These are phyloP conservation scores for Mycena vitilis DNA, from an alignment of 768 basidiomycete genomes.

Conservation along the genomic window DNA sequence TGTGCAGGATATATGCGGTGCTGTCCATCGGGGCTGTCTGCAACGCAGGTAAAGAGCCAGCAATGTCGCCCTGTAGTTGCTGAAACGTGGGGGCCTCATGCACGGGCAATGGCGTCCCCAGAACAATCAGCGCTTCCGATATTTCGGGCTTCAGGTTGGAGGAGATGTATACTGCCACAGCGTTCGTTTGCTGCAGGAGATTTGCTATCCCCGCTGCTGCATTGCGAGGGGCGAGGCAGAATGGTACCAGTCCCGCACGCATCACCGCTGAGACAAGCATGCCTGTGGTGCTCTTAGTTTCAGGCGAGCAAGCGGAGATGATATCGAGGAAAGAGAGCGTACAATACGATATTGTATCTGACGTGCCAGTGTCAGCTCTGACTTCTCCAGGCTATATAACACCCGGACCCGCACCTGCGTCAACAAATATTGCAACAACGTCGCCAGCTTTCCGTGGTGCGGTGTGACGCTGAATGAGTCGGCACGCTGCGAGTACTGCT, in stretches of 20 bases:
- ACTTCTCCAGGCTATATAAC: too few relatives aligned
- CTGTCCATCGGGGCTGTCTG: neutral
- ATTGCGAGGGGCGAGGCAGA: slow-evolving; percentile 51
- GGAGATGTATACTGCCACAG: slow-evolving; percentile 21
- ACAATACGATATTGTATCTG: slow-evolving; percentile 29
- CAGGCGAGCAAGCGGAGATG: neutral
- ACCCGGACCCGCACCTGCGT: slow-evolving; percentile 4
- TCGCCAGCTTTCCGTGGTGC: neutral
- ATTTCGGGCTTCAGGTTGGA: neutral
- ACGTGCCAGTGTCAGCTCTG: too few relatives aligned
- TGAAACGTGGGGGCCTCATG: slow-evolving; percentile 12
- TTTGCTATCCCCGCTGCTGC: slow-evolving; percentile 45
- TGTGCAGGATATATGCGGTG: slow-evolving; percentile 15
- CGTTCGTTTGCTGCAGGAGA: slow-evolving; percentile 36
- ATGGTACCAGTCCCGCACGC: slow-evolving; percentile 37
- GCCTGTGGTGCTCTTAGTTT: neutral
- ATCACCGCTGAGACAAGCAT: slow-evolving; percentile 32
- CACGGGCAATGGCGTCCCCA: slow-evolving; percentile 5
- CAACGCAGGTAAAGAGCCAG: neutral
- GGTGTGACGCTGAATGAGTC: slow-evolving; percentile 1
- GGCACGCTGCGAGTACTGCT: neutral
- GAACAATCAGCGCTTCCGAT: slow-evolving; percentile 1
- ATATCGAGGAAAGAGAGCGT: too few relatives aligned
- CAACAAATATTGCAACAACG: slow-evolving; percentile 21
- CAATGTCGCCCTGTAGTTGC: neutral